A percentile compares a stretch with the other conserved stretches of the same genome.
phyloP scores from a whole-genome alignment of 495 filamentous ascomycete genomes.

The Peziza echinospora region DNA sequence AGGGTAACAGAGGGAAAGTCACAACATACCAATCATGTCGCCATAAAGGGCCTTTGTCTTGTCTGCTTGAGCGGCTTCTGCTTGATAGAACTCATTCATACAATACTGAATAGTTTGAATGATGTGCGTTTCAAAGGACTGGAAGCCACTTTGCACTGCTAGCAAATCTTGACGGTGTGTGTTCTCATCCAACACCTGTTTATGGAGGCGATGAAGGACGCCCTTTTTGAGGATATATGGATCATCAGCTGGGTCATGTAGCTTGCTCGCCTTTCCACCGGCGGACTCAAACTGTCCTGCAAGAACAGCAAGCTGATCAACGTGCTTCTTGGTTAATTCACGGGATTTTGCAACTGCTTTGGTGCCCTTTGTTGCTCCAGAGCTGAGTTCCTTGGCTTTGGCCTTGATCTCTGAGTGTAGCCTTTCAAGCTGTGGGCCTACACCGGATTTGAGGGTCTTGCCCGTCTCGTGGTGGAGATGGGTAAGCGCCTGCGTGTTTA shows the following conservation, averaged over 20 bases:
- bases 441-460: constrained; percentile 57
- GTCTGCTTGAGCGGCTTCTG: constrained; percentile 59
- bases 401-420: constrained; percentile 91
- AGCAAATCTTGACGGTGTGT: constrained; percentile 79
- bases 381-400: constrained; percentile 67
- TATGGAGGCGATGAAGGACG: constrained; percentile 60
- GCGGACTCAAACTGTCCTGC: constrained; percentile 48
- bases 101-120: constrained; percentile 61
- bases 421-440: constrained; percentile 70
- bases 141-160: constrained; percentile 69
- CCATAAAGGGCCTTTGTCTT: constrained; percentile 54
- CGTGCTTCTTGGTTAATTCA: constrained; percentile 72
- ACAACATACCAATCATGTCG: constrained; percentile 41
- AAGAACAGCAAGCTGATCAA: constrained; percentile 75
- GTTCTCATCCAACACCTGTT: constrained; percentile 87
- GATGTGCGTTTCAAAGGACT: constrained; percentile 70
- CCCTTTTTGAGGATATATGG: constrained; percentile 74
- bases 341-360: constrained; percentile 86
- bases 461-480: constrained; percentile 77
- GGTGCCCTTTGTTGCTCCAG: constrained; percentile 63
- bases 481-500: constrained; percentile 73
- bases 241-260: constrained; percentile 39
- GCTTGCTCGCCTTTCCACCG: background rate
- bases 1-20: background rate
- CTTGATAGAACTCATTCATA: constrained; percentile 56